Percentiles rank a stretch among this genome's conserved stretches.
These are phyloP conservation scores for Fusarium sp. DNA, from an alignment of 2,329 filamentous ascomycete species.

Conservation along the genomic window DNA sequence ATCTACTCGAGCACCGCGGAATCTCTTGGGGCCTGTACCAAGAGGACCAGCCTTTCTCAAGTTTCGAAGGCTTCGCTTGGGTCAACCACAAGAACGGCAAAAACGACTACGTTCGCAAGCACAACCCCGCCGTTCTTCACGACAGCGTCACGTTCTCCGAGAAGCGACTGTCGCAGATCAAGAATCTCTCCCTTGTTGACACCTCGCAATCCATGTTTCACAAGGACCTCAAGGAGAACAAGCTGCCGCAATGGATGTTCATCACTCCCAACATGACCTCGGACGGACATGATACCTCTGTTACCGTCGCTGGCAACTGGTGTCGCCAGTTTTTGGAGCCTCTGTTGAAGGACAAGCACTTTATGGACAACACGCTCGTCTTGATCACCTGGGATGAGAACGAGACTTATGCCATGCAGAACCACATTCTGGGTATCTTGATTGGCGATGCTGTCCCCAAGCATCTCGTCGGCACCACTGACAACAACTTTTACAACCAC, in stretches of 20 bases:
- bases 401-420: conserved; percentile 76
- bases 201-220: conserved; percentile 71
- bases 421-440: conserved; percentile 79
- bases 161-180: conserved; percentile 77
- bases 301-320: conserved; percentile 80
- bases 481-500: conserved; percentile 81
- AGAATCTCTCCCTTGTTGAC: conserved; percentile 72
- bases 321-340: conserved; percentile 78
- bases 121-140: conserved; percentile 79
- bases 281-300: conserved; percentile 82
- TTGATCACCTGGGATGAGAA: conserved; percentile 87
- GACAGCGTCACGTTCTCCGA: conserved; percentile 73
- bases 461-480: conserved; percentile 76
- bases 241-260: conserved; percentile 81
- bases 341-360: conserved; percentile 77
- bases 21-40: conserved; percentile 83
- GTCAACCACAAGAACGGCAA: conserved; percentile 76
- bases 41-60: conserved; percentile 83
- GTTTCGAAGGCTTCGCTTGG: conserved; percentile 77
- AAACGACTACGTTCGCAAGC: conserved; percentile 88
- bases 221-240: conserved; percentile 73
- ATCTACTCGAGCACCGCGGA: conserved; percentile 75
- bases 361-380: conserved; percentile 83
- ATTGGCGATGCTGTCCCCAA: conserved; percentile 81
- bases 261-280: conserved; percentile 83